Conservation (phyloP, 2,329 filamentous ascomycete species). For the Trichoderma sp. region DNA sequence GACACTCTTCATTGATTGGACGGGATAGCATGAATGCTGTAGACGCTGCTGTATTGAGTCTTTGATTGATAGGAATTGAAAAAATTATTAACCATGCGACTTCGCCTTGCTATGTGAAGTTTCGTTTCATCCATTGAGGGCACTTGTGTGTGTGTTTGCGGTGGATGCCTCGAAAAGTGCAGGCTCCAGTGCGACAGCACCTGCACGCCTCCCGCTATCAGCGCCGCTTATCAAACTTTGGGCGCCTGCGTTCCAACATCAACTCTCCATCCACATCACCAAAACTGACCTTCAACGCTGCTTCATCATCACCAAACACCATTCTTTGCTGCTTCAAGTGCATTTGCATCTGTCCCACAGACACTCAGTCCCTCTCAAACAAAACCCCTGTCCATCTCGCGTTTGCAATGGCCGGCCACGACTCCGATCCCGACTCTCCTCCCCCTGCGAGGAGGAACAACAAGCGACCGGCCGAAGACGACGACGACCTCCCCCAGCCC, state of each 20-base stretch:
- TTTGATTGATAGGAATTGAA: not conserved
- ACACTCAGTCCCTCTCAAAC: not conserved
- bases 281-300: not conserved
- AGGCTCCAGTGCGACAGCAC: not conserved
- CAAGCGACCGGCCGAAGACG: conserved; percentile 42
- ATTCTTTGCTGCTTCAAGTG: not conserved
- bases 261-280: not conserved
- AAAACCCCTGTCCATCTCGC: not conserved
- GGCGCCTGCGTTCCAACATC: not conserved
- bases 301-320: not conserved
- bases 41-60: no score
- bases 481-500: conserved; percentile 58
- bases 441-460: conserved; percentile 32
- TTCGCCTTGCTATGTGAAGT: not conserved
- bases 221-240: conserved; percentile 5
- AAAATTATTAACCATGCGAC: not conserved
- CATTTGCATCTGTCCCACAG: not conserved
- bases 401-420: conserved; percentile 28
- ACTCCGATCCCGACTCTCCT: conserved; percentile 16
- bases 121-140: not conserved
- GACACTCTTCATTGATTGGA: no score
- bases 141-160: no score
- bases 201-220: not conserved
- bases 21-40: no score
- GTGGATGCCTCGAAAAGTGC: not conserved